These are phyloP conservation scores for Boechera retrofracta DNA, from an alignment of 345 rosid genomes.

Conservation along the genomic window DNA sequence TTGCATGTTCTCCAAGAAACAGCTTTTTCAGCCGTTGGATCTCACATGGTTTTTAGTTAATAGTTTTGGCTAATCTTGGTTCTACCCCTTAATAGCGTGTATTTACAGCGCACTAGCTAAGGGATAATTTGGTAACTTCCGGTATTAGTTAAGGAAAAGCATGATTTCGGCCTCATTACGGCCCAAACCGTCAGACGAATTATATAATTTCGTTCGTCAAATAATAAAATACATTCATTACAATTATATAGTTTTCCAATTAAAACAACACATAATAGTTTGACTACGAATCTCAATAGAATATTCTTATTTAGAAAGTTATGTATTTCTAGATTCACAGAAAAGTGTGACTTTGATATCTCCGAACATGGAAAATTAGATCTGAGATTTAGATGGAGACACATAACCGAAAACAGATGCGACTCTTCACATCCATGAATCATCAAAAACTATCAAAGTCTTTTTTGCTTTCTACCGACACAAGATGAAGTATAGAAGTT, in stretches of 20 bases:
- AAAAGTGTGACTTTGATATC: slow-evolving; percentile 34
- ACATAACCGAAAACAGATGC: slow-evolving; percentile 8
- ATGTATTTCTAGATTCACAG: neutral
- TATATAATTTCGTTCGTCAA: neutral
- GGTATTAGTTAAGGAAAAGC: neutral
- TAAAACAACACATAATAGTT: neutral
- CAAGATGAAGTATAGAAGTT: neutral
- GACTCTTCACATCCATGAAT: slow-evolving; percentile 32
- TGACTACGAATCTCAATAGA: slow-evolving; percentile 34
- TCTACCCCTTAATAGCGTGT: neutral
- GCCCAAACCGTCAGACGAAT: slow-evolving; percentile 15
- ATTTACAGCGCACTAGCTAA: neutral
- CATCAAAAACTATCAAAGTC: slow-evolving; percentile 6
- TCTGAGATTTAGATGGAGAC: slow-evolving; percentile 27
- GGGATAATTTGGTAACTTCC: neutral
- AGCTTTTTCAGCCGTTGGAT: slow-evolving; percentile 44
- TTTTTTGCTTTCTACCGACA: slow-evolving; percentile 22
- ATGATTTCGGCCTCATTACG: slow-evolving; percentile 27
- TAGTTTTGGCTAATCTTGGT: slow-evolving; percentile 18
- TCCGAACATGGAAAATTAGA: slow-evolving; percentile 29
- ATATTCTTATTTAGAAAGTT: slow-evolving; percentile 8
- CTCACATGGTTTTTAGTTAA: slow-evolving; percentile 35
- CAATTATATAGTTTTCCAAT: neutral
- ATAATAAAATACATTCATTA: neutral
- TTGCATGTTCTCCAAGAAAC: slow-evolving; percentile 46